Evolutionary conservation across 2,329 filamentous ascomycete species (phyloP).

Genomic region (Elsinoe perseae): DNA sequence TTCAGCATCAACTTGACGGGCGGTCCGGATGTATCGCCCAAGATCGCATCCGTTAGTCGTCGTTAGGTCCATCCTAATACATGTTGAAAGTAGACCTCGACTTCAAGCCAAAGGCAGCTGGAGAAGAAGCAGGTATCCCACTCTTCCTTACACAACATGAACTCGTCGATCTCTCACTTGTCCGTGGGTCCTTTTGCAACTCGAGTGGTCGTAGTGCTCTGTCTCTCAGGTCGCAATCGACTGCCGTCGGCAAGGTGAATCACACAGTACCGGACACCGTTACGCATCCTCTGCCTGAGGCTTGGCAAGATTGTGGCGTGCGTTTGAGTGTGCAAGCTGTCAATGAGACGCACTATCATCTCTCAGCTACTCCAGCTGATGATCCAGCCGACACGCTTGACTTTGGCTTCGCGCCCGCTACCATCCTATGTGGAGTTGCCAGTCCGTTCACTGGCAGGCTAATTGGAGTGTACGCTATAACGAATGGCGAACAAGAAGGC

Average conservation of each 20-base stretch:
- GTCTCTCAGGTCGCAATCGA: slow-evolving; percentile 39
- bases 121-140: slow-evolving; percentile 47
- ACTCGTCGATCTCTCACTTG: slow-evolving; percentile 39
- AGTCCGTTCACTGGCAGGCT: slow-evolving; percentile 33
- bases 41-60: slow-evolving; percentile 28
- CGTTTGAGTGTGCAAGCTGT: slow-evolving; percentile 36
- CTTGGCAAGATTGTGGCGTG: slow-evolving; percentile 33
- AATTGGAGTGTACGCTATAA: slow-evolving; percentile 47
- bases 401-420: slow-evolving; percentile 24
- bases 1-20: slow-evolving; percentile 41
- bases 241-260: slow-evolving; percentile 33
- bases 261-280: slow-evolving; percentile 33
- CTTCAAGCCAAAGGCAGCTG: slow-evolving; percentile 33
- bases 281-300: slow-evolving; percentile 33
- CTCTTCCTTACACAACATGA: slow-evolving; percentile 49
- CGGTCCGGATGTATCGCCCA: slow-evolving; percentile 43
- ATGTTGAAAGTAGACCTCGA: slow-evolving; percentile 42
- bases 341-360: slow-evolving; percentile 41
- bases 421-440: slow-evolving; percentile 26
- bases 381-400: slow-evolving; percentile 17
- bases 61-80: slow-evolving; percentile 49
- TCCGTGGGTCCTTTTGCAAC: slow-evolving; percentile 23
- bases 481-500: slow-evolving; percentile 40
- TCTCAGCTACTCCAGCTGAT: slow-evolving; percentile 24
- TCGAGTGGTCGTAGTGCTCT: slow-evolving; percentile 22